Percentiles rank a stretch among this genome's conserved stretches.
phyloP scores from a whole-genome alignment of 1,284 basidiomycete species.

The Ceratobasidium sp. region DNA sequence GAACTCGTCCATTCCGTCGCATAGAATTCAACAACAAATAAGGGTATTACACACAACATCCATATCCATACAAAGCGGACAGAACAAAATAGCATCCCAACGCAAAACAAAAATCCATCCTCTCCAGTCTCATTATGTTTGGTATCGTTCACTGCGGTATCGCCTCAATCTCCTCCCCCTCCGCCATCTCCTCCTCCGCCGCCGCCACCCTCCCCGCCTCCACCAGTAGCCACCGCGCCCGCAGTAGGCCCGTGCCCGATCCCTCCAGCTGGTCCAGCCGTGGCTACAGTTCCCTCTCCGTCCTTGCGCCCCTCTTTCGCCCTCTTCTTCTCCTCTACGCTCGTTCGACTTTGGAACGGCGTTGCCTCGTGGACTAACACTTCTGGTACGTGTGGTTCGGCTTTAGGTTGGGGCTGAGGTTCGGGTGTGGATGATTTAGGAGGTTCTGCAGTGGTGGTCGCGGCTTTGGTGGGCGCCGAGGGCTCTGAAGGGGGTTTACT shows the following conservation, averaged over 20 bases:
- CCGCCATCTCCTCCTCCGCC: constrained; percentile 28
- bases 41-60: constrained; percentile 38
- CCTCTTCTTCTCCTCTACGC: constrained; percentile 18
- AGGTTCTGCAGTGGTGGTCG: background rate
- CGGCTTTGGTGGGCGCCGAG: background rate
- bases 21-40: constrained; percentile 18
- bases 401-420: background rate
- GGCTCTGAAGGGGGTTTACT: constrained; percentile 34
- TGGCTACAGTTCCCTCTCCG: background rate
- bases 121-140: too few relatives aligned
- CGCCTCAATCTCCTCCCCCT: background rate
- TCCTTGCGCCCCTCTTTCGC: background rate
- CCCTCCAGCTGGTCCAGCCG: background rate
- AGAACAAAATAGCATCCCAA: background rate
- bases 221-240: constrained; percentile 25
- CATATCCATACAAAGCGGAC: constrained; percentile 4
- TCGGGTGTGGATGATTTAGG: background rate
- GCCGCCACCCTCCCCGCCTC: constrained; percentile 22
- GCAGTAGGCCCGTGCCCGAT: background rate
- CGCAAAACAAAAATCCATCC: background rate
- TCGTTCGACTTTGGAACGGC: constrained; percentile 24
- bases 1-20: background rate
- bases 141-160: background rate
- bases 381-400: constrained; percentile 21
- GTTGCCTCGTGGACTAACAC: constrained; percentile 36